These are phyloP conservation scores for Phytophthora hibernalis DNA, from an alignment of 352 stramenopile genomes.

Conservation along the genomic window DNA sequence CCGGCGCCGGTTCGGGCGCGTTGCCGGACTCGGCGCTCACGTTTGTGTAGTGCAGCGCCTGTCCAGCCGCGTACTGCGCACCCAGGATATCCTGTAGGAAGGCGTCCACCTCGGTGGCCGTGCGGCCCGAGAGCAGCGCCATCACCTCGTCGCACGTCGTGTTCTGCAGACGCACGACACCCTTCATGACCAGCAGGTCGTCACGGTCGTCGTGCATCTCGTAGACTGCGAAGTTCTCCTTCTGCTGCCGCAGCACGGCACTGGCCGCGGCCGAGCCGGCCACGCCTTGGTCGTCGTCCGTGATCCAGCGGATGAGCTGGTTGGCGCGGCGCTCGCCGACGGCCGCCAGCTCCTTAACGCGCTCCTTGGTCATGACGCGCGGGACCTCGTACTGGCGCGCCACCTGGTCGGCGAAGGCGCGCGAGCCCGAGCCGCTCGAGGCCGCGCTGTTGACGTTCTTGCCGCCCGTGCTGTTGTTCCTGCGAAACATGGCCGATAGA, in stretches of 20 bases:
- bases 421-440: constrained; percentile 25
- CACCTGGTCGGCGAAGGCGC: constrained; percentile 64
- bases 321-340: constrained; percentile 61
- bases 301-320: constrained; percentile 70
- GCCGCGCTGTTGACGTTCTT: constrained; percentile 27
- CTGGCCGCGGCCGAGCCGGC: constrained; percentile 34
- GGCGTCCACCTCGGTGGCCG: constrained; percentile 49
- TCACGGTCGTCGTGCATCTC: constrained; percentile 64
- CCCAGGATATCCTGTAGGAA: constrained; percentile 69
- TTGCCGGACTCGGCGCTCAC: constrained; percentile 39
- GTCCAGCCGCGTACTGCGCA: constrained; percentile 61
- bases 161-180: constrained; percentile 69
- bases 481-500: constrained; percentile 40
- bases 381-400: constrained; percentile 66
- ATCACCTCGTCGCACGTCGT: constrained; percentile 78
- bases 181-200: constrained; percentile 74
- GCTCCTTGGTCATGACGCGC: constrained; percentile 49
- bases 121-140: constrained; percentile 60
- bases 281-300: constrained; percentile 62
- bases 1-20: constrained; percentile 27
- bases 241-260: constrained; percentile 70
- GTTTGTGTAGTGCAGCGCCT: constrained; percentile 62
- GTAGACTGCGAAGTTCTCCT: constrained; percentile 83
- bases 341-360: constrained; percentile 48
- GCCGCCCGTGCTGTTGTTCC: constrained; percentile 38